Base-by-base conservation (phyloP, 2,329 filamentous ascomycete genomes). In the Sporothrix curviconia region DNA sequence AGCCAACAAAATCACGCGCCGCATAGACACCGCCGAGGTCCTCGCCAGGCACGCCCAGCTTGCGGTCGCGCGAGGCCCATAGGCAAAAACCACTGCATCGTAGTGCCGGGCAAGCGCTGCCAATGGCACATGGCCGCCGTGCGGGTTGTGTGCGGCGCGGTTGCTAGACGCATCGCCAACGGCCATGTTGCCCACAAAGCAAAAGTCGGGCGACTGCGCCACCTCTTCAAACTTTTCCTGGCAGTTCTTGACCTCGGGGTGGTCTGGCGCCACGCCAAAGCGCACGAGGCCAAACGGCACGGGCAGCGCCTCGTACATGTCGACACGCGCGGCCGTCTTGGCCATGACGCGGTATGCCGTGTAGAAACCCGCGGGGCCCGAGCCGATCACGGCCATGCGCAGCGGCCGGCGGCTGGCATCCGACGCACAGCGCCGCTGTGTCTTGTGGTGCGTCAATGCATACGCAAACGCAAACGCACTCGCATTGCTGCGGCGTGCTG, bases 241-340 rank as follows among this genome's bases (percentile, higher is more conserved):
- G 69, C 92, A 97, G 69, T 96, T 97, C 90, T 99, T 99, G 64
- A 99, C 94, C 74, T 99, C 92, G 0, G 94, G 92, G 72, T 99
- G 94, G 70, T 99, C 94, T 5, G 94, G 94, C n/a, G 94, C 95
- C 59, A 99, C 94, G 8, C 94, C 94, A 68, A 94, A 96, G 56
- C 94, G 81, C 51, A 95, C 92, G 56, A 99, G 79, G 1, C 94
- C 94, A 68, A 90, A 99, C 0, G 94, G 94, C 4, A 95, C 91
- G 0, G 94, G 94, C 39, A 97, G 75, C 28, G 90, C 84, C 73
- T 99, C 94, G 68, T 95, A 99, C 92, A 99, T 97, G 72, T 97
- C 92, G 22, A 99, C 81, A 52, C 82, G 79, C 0, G 86, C 85
- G 22, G 84, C 78, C 37, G 94, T 78, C 66, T 85, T 89, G 55